Conservation (phyloP, 2,329 filamentous ascomycete species). For the Tolypocladium inflatum region DNA sequence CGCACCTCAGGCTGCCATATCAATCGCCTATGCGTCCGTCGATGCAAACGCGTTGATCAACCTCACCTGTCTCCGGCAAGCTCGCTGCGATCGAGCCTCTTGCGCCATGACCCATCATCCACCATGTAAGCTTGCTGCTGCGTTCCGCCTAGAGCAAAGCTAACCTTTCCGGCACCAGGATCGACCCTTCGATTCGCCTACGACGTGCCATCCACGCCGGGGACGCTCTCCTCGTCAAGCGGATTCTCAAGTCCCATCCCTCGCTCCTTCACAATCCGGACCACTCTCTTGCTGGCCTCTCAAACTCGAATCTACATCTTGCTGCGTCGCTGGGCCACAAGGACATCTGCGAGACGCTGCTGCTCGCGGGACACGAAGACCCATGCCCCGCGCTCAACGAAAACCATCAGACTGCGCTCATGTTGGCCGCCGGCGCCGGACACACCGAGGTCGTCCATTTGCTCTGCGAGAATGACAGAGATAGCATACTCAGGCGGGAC, state of each 20-base stretch:
- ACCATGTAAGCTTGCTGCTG: neutral
- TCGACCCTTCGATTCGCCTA: slow-evolving; percentile 66
- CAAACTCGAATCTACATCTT: slow-evolving; percentile 78
- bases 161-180: slow-evolving; percentile 37
- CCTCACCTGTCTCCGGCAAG: neutral
- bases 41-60: neutral
- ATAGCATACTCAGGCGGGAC: slow-evolving; percentile 56
- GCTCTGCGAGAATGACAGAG: slow-evolving; percentile 54
- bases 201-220: slow-evolving; percentile 73
- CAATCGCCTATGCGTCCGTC: neutral
- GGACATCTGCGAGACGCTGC: slow-evolving; percentile 58
- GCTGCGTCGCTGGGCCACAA: slow-evolving; percentile 65
- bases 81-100: neutral
- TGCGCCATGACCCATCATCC: neutral
- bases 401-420: slow-evolving; percentile 69
- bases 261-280: slow-evolving; percentile 71
- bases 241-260: slow-evolving; percentile 68
- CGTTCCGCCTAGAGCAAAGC: neutral
- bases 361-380: slow-evolving; percentile 67
- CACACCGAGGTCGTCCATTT: slow-evolving; percentile 67
- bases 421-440: slow-evolving; percentile 62
- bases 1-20: neutral
- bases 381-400: slow-evolving; percentile 68
- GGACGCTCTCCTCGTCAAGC: slow-evolving; percentile 60
- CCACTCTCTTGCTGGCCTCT: slow-evolving; percentile 53